A percentile compares a stretch with the other conserved stretches of the same genome.
phyloP scores from a whole-genome alignment of 768 basidiomycete genomes.

The Mycena rosella region DNA sequence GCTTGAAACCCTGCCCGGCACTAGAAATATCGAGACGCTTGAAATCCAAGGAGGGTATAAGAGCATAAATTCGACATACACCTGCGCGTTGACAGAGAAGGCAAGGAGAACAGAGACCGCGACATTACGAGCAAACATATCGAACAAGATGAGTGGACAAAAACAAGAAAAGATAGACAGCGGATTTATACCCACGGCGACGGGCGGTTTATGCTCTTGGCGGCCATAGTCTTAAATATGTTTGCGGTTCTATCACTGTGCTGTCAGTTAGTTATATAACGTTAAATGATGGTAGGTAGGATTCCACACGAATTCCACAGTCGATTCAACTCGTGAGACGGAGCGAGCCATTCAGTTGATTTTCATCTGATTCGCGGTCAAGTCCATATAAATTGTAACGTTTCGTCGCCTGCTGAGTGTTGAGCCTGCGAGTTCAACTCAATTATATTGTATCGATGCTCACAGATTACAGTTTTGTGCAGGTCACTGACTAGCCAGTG shows the following conservation, averaged over 20 bases:
- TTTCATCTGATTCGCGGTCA: conserved; percentile 16
- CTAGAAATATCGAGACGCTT: conserved; percentile 14
- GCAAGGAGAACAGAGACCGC: conserved; percentile 12
- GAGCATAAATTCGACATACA: conserved; percentile 7
- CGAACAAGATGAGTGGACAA: conserved; percentile 7
- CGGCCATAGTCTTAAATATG: no score
- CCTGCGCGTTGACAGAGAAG: conserved; percentile 19
- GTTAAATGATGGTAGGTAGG: conserved; percentile 14
- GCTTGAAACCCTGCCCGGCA: conserved; percentile 11
- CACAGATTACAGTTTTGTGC: not conserved
- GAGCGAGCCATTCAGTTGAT: conserved; percentile 16
- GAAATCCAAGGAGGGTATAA: conserved; percentile 16
- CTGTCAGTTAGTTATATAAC: not conserved
- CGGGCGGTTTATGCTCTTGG: not conserved
- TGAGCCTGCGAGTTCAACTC: conserved; percentile 3
- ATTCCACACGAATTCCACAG: conserved; percentile 12
- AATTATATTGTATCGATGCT: conserved; percentile 7
- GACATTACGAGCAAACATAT: conserved; percentile 18
- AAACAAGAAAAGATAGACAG: conserved; percentile 10
- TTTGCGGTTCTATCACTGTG: no score
- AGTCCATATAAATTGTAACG: conserved; percentile 10
- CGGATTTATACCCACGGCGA: conserved; percentile 8
- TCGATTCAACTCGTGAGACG: conserved; percentile 12
- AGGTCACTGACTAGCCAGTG: no score
- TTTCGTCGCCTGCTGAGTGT: conserved; percentile 6